Evolutionary conservation across 306 rosid species (phyloP).

Genomic region (Abrus pulchellus): DNA sequence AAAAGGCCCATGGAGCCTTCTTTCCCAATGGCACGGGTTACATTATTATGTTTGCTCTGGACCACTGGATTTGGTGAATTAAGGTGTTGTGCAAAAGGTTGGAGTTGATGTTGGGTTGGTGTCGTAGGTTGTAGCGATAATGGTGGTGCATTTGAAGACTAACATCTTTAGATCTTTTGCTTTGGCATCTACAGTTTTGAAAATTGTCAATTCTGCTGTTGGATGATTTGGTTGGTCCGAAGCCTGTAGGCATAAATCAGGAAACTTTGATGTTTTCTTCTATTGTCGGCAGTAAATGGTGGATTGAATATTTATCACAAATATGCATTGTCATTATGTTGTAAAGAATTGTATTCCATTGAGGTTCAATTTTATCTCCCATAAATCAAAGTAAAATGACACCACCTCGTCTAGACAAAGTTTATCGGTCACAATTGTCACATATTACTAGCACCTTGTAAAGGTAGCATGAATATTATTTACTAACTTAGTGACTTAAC

Average conservation of each 20-base stretch:
- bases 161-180: not conserved
- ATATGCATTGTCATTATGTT: slow-evolving; percentile 39
- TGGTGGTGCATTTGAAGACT: slow-evolving; percentile 17
- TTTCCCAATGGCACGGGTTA: slow-evolving; percentile 33
- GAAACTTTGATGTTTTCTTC: slow-evolving; percentile 43
- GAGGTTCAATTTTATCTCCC: not conserved
- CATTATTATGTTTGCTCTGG: slow-evolving; percentile 35
- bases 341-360: slow-evolving; percentile 33
- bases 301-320: slow-evolving; percentile 16
- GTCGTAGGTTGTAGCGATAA: slow-evolving; percentile 2
- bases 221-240: slow-evolving; percentile 41
- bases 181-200: slow-evolving; percentile 38
- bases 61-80: slow-evolving; percentile 25
- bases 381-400: not conserved
- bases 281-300: slow-evolving; percentile 38
- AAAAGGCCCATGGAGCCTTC: slow-evolving; percentile 33
- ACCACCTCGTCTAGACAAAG: too few relatives aligned
- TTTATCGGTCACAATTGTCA: not conserved
- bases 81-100: not conserved
- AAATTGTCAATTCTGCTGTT: slow-evolving; percentile 8
- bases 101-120: slow-evolving; percentile 8
- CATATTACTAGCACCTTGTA: not conserved
- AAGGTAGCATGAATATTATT: too few relatives aligned
- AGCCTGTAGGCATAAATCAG: slow-evolving; percentile 48
- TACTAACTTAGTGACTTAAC: too few relatives aligned